Conservation (phyloP, 306 rosid genomes). For the Spatholobus suberectus region DNA sequence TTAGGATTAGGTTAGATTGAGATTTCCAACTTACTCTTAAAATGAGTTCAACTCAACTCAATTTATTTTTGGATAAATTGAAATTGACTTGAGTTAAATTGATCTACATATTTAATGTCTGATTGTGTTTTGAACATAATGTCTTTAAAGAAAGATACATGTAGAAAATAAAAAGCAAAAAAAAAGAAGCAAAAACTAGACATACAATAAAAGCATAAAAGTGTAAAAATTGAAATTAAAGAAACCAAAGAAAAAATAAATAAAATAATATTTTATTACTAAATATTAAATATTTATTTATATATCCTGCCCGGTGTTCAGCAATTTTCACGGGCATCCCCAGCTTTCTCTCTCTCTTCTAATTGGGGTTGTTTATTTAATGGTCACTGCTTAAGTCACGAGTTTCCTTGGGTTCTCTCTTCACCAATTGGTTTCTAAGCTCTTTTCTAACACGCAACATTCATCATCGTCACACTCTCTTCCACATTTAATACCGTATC, state of each 20-base stretch:
- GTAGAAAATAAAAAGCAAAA: too few species aligned
- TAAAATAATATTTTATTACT: background rate
- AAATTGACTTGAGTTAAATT: too few species aligned
- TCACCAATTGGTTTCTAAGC: slow-evolving; percentile 28
- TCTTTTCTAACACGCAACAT: slow-evolving; percentile 29
- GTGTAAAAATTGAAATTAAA: too few species aligned
- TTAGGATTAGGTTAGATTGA: too few species aligned
- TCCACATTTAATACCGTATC: slow-evolving; percentile 28
- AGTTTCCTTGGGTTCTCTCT: slow-evolving; percentile 57
- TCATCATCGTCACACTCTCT: slow-evolving; percentile 39
- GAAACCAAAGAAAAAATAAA: background rate
- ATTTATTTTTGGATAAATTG: too few species aligned
- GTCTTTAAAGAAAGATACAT: too few species aligned
- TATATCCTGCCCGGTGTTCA: slow-evolving; percentile 41
- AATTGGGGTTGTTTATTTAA: slow-evolving; percentile 30
- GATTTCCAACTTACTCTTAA: too few species aligned
- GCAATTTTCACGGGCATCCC: slow-evolving; percentile 48
- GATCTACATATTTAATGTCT: too few species aligned
- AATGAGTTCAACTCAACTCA: too few species aligned
- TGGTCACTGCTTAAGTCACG: slow-evolving; percentile 55
- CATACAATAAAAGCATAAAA: too few species aligned
- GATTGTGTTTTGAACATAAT: too few species aligned
- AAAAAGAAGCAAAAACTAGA: too few species aligned
- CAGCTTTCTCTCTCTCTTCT: background rate
- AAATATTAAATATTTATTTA: background rate